Conservation (phyloP, 768 basidiomycete genomes). For the Leccinum ochraceum region DNA sequence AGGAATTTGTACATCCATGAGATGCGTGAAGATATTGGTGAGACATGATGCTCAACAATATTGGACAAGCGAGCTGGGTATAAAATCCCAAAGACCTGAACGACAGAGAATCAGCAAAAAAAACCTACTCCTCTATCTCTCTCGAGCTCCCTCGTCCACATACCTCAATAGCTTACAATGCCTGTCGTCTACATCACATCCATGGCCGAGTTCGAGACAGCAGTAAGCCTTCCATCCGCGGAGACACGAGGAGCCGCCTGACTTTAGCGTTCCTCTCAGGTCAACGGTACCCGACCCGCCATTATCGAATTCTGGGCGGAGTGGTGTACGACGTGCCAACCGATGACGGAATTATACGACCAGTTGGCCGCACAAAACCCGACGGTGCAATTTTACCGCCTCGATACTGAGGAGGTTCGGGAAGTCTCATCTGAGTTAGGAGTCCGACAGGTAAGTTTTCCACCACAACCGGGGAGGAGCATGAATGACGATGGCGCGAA, state of each 20-base stretch:
- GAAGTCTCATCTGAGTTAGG: conserved; percentile 26
- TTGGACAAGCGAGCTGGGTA: conserved; percentile 27
- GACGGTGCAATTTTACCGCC: conserved; percentile 29
- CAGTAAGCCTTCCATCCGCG: conserved; percentile 14
- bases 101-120: conserved; percentile 18
- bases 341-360: conserved; percentile 24
- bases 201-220: conserved; percentile 27
- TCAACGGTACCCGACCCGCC: conserved; percentile 23
- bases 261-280: conserved; percentile 15
- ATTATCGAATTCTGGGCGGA: conserved; percentile 36
- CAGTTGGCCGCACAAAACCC: conserved; percentile 31
- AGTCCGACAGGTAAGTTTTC: conserved; percentile 24
- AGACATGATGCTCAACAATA: conserved; percentile 16
- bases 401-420: conserved; percentile 31
- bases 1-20: conserved; percentile 16
- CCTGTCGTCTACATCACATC: conserved; percentile 27
- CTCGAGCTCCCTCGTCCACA: conserved; percentile 15
- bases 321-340: conserved; percentile 29
- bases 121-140: conserved; percentile 6
- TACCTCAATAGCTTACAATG: conserved; percentile 21
- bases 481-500: conserved; percentile 17
- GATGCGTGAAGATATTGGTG: conserved; percentile 12
- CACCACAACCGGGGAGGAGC: conserved; percentile 11
- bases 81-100: conserved; percentile 24
- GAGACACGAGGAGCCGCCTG: conserved; percentile 7